Evolutionary conservation across 2,329 filamentous ascomycete species (phyloP).

Genomic region (Aspergillus sp.): DNA sequence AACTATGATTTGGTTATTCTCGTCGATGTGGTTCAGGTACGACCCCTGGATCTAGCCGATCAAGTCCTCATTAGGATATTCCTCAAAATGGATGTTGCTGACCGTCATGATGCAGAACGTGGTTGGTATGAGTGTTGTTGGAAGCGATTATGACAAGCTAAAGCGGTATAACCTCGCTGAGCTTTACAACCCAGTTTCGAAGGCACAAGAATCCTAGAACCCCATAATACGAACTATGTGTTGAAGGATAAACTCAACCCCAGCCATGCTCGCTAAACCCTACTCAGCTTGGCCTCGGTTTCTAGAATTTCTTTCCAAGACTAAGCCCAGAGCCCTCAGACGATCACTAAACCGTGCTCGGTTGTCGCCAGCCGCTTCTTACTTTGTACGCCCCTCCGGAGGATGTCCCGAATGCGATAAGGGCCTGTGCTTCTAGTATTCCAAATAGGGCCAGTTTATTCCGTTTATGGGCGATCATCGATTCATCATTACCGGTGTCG

Average conservation of each 20-base stretch:
- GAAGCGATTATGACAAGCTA: conserved; percentile 62
- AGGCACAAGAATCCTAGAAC: conserved; percentile 20
- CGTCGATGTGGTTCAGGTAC: conserved; percentile 65
- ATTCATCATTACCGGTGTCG: neutral
- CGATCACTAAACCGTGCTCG: neutral
- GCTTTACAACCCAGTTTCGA: conserved; percentile 57
- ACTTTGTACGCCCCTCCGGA: neutral
- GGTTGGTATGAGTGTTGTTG: conserved; percentile 67
- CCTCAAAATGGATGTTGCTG: conserved; percentile 12
- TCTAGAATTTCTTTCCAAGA: conserved; percentile 1
- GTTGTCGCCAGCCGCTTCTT: neutral
- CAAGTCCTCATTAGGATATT: neutral
- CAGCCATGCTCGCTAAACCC: neutral
- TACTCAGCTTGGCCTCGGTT: neutral
- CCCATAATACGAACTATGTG: conserved; percentile 11
- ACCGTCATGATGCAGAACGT: conserved; percentile 55
- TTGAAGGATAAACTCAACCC: neutral
- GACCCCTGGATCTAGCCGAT: conserved; percentile 25
- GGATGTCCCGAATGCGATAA: conserved; percentile 7
- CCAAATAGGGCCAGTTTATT: conserved; percentile 2
- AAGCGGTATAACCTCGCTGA: conserved; percentile 68
- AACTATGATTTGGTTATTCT: conserved; percentile 65
- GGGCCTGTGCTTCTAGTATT: conserved; percentile 5
- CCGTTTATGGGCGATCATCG: neutral
- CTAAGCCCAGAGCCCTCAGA: neutral